These are phyloP conservation scores for Salix exigua DNA, from an alignment of 345 rosid genomes.

Conservation along the genomic window DNA sequence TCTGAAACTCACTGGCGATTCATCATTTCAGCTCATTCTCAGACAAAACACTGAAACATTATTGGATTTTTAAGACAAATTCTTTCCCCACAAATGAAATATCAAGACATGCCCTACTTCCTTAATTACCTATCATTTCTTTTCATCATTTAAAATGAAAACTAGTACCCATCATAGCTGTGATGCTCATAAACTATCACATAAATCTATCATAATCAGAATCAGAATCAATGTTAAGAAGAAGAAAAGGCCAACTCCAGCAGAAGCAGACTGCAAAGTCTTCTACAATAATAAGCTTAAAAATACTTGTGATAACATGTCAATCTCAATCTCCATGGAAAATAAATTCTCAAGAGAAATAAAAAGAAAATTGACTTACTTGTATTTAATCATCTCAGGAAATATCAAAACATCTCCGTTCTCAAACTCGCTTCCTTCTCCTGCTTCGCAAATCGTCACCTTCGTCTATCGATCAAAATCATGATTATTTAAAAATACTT, in stretches of 20 bases:
- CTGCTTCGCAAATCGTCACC: constrained; percentile 66
- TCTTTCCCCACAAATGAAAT: too few species aligned
- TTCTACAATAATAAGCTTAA: too few species aligned
- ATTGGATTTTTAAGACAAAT: background rate
- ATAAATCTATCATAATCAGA: too few species aligned
- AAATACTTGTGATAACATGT: too few species aligned
- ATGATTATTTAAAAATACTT: background rate
- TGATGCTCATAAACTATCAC: background rate
- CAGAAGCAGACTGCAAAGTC: too few species aligned
- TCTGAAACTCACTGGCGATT: background rate
- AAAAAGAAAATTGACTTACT: constrained; percentile 58
- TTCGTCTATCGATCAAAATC: constrained; percentile 40
- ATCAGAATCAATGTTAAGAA: too few species aligned
- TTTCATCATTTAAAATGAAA: background rate
- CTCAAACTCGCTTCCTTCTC: constrained; percentile 38
- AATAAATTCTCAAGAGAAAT: background rate
- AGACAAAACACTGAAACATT: background rate
- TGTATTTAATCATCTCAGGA: constrained; percentile 89
- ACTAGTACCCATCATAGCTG: background rate
- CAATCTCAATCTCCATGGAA: background rate
- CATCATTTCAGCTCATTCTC: background rate
- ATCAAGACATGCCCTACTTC: background rate
- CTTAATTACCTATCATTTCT: background rate
- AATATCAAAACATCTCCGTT: constrained; percentile 91
- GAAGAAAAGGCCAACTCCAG: too few species aligned